Conservation (phyloP, 202 grass and related monocot genomes). For the Schoenoplectus triqueter region DNA sequence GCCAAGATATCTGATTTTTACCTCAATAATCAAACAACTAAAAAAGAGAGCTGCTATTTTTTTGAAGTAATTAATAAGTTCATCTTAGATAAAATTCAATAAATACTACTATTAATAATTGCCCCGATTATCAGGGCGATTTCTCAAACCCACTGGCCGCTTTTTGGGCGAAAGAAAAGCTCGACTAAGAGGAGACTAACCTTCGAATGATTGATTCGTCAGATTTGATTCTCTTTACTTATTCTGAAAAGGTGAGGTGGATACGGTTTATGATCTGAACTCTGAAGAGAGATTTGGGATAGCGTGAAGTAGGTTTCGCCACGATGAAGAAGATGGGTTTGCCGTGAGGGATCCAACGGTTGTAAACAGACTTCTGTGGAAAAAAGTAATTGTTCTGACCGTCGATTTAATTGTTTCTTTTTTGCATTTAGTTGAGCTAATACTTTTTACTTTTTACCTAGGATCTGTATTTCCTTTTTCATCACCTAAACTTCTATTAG, state of each 20-base stretch:
- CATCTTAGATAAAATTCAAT: neutral
- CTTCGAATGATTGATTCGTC: neutral
- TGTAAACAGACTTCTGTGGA: too few relatives aligned
- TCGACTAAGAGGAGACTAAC: neutral
- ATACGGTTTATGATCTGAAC: slow-evolving; percentile 5
- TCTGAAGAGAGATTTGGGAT: slow-evolving; percentile 14
- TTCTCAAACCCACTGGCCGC: neutral
- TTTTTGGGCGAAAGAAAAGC: neutral
- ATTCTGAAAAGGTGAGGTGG: neutral
- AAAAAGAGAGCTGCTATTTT: neutral
- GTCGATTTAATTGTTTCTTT: neutral
- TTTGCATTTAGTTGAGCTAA: neutral
- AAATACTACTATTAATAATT: neutral
- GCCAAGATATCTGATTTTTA: neutral
- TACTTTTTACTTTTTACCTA: too few relatives aligned
- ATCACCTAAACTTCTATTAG: too few relatives aligned
- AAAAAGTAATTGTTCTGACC: too few relatives aligned
- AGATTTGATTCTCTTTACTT: neutral
- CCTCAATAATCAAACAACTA: neutral
- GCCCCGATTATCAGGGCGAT: neutral
- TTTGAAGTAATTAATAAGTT: neutral
- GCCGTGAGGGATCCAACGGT: too few relatives aligned
- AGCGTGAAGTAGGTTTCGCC: slow-evolving; percentile 14
- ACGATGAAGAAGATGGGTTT: neutral
- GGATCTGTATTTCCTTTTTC: too few relatives aligned